Evolutionary conservation across 2,329 filamentous ascomycete genomes (phyloP).

Genomic region (Fusarium protoensiforme): DNA sequence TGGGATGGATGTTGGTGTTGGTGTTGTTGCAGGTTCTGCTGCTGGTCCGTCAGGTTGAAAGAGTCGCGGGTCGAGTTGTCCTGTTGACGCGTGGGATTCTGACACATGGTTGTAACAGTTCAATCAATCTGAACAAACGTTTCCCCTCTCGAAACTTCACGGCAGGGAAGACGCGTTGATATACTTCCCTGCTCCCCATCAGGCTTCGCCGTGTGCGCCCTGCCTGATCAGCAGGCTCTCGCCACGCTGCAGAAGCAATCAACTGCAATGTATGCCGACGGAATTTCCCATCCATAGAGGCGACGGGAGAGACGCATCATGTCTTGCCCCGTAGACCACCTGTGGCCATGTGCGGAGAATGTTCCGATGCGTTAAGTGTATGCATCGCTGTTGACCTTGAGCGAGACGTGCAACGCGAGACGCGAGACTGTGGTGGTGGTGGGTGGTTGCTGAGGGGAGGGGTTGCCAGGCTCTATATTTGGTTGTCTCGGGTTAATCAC

Average conservation of each 20-base stretch:
- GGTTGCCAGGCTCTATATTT: neutral
- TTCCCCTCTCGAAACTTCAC: neutral
- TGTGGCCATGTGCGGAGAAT: neutral
- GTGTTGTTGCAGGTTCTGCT: no score
- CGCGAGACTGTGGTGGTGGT: neutral
- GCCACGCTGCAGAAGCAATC: constrained; percentile 1
- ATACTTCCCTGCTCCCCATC: neutral
- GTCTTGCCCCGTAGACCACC: neutral
- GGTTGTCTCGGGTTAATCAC: neutral
- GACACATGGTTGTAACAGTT: neutral
- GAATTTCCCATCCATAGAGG: neutral
- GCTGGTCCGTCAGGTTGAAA: neutral
- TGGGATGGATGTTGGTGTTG: neutral
- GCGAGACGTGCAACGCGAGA: neutral
- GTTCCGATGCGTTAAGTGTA: neutral
- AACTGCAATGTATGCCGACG: neutral
- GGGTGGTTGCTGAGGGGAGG: neutral
- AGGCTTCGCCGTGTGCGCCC: neutral
- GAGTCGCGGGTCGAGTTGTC: neutral
- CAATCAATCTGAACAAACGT: neutral
- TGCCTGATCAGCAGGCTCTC: neutral
- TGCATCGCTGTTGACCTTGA: neutral
- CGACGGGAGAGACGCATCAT: neutral
- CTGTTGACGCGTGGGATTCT: neutral
- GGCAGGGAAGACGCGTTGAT: neutral